Percentiles rank a stretch among this genome's conserved stretches.
Conservation (phyloP, 257 asterid species). For the Forsythia viridissima region DNA sequence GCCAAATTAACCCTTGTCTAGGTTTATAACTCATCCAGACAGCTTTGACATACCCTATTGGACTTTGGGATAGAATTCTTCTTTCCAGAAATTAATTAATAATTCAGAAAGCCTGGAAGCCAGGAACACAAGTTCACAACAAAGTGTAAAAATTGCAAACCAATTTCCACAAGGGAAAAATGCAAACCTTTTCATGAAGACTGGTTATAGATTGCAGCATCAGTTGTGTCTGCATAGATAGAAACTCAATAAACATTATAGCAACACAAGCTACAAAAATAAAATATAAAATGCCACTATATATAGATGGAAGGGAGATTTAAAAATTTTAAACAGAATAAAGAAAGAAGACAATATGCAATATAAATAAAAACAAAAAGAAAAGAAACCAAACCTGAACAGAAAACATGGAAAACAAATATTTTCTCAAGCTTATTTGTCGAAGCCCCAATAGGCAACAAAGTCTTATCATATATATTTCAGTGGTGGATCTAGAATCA, state of each 20-base stretch:
- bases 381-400: background rate
- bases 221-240: background rate
- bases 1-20: background rate
- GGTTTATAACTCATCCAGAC: background rate
- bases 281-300: background rate
- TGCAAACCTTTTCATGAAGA: background rate
- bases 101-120: background rate
- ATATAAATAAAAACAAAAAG: background rate
- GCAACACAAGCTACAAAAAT: background rate
- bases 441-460: background rate
- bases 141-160: background rate
- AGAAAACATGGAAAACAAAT: background rate
- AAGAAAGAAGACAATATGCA: background rate
- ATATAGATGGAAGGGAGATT: background rate
- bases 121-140: background rate
- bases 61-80: background rate
- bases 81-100: too few species aligned
- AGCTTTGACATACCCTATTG: background rate
- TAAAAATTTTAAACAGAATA: background rate
- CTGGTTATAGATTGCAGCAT: conserved; percentile 5
- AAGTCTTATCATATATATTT: background rate
- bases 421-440: background rate
- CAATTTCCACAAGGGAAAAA: background rate
- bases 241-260: background rate
- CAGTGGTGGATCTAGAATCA: background rate